These are phyloP conservation scores for Colletotrichum chlorophyti DNA, from an alignment of 2,329 filamentous ascomycete genomes.

Conservation along the genomic window DNA sequence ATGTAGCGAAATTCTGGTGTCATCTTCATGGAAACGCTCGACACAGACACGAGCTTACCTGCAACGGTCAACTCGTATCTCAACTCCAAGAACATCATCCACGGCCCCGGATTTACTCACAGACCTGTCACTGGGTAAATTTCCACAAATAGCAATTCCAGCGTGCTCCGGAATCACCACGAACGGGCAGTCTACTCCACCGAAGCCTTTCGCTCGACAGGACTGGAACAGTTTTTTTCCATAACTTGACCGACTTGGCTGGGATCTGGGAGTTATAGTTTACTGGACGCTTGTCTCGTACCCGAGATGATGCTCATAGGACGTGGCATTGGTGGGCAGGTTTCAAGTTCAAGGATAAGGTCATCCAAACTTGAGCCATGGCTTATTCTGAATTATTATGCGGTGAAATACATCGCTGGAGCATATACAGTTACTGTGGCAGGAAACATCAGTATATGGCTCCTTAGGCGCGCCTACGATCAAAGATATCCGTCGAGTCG, in stretches of 20 bases:
- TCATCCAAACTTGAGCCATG: conserved; percentile 33
- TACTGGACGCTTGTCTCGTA: conserved; percentile 38
- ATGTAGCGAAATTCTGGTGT: no score
- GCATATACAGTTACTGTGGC: no score
- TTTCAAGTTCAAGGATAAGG: conserved; percentile 38
- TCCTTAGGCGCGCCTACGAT: no score
- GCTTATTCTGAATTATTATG: no score
- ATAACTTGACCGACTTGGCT: conserved; percentile 39
- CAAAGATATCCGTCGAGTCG: no score
- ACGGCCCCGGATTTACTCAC: conserved; percentile 19
- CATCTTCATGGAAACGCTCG: conserved; percentile 2
- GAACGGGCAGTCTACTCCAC: neutral
- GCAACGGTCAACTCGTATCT: conserved; percentile 17
- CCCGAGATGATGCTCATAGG: conserved; percentile 42
- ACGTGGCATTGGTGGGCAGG: conserved; percentile 41
- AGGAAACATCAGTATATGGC: no score
- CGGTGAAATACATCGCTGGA: no score
- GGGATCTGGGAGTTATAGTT: conserved; percentile 35
- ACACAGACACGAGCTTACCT: conserved; percentile 28
- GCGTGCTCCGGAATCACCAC: conserved; percentile 15
- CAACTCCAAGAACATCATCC: conserved; percentile 22
- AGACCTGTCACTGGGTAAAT: conserved; percentile 16
- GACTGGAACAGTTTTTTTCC: conserved; percentile 43
- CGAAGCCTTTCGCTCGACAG: conserved; percentile 26
- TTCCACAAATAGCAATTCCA: conserved; percentile 5